Evolutionary conservation across 805 yeast species (phyloP).

Genomic region (Lachancea kluyveri): DNA sequence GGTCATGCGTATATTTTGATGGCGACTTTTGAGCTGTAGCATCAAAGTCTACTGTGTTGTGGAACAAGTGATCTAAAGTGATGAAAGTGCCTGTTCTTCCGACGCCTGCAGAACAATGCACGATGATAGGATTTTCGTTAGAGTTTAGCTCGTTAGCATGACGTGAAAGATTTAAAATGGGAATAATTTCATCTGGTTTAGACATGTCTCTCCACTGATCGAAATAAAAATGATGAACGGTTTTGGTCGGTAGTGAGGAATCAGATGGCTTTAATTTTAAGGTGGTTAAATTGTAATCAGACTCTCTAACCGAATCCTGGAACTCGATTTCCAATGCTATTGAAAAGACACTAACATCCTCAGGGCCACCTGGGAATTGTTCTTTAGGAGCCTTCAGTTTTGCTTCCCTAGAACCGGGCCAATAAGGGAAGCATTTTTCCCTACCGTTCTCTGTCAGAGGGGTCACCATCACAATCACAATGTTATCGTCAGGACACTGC

Average conservation of each 20-base stretch:
- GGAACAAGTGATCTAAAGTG: constrained; percentile 36
- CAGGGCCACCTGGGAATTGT: constrained; percentile 20
- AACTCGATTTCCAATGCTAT: constrained; percentile 18
- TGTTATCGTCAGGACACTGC: constrained; percentile 49
- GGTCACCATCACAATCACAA: constrained; percentile 66
- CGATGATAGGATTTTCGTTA: constrained; percentile 47
- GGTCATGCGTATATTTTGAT: constrained; percentile 21
- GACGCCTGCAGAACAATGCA: constrained; percentile 96
- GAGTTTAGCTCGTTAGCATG: constrained; percentile 27
- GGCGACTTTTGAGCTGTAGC: constrained; percentile 4
- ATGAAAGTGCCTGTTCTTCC: constrained; percentile 93
- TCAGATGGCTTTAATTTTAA: constrained; percentile 15
- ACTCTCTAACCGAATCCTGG: constrained; percentile 14
- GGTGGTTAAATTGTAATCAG: constrained; percentile 23
- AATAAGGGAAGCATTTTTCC: constrained; percentile 75
- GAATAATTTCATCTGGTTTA: constrained; percentile 40
- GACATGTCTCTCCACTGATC: constrained; percentile 83
- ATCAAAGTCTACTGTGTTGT: constrained; percentile 25
- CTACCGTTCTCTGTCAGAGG: constrained; percentile 64
- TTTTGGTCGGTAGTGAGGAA: constrained; percentile 36
- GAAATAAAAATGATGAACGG: constrained; percentile 60
- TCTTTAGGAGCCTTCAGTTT: constrained; percentile 8
- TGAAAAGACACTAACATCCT: constrained; percentile 19
- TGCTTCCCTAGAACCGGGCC: constrained; percentile 40
- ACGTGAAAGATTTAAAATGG: constrained; percentile 27